phyloP scores from a whole-genome alignment of 176 grass and related monocot species.

The Paspalum vaginatum region DNA sequence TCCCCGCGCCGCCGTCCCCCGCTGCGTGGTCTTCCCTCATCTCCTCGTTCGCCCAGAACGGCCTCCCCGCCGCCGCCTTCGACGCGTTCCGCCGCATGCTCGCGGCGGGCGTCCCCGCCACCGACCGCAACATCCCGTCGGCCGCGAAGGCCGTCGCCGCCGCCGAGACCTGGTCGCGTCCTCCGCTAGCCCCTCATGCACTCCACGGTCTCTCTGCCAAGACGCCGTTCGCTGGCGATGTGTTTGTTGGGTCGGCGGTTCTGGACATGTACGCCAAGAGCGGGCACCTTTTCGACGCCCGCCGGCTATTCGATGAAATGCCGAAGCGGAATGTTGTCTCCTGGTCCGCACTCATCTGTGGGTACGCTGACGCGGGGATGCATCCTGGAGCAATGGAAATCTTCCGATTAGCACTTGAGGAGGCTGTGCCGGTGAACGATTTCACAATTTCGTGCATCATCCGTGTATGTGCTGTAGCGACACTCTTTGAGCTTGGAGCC shows the following conservation, averaged over 20 bases:
- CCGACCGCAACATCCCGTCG: conserved; percentile 69
- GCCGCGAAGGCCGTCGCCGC: conserved; percentile 69
- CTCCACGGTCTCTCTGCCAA: conserved; percentile 76
- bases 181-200: conserved; percentile 39
- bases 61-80: conserved; percentile 54
- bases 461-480: conserved; percentile 66
- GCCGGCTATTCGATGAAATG: conserved; percentile 73
- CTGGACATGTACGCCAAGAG: conserved; percentile 88
- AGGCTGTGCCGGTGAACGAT: conserved; percentile 71
- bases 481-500: conserved; percentile 71
- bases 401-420: conserved; percentile 61
- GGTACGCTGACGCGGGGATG: conserved; percentile 63
- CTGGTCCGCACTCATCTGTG: conserved; percentile 79
- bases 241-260: conserved; percentile 74
- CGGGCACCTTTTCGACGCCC: conserved; percentile 51
- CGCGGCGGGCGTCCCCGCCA: conserved; percentile 53
- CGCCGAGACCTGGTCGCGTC: conserved; percentile 22
- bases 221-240: conserved; percentile 61
- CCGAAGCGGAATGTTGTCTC: conserved; percentile 88
- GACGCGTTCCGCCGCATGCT: conserved; percentile 72
- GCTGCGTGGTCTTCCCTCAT: conserved; percentile 85
- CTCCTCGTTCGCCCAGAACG: conserved; percentile 69
- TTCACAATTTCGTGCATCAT: conserved; percentile 77
- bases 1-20: conserved; percentile 49
- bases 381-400: conserved; percentile 44